Evolutionary conservation across 2,329 filamentous ascomycete species (phyloP).

Genomic region (Pseudocercospora fuligena): DNA sequence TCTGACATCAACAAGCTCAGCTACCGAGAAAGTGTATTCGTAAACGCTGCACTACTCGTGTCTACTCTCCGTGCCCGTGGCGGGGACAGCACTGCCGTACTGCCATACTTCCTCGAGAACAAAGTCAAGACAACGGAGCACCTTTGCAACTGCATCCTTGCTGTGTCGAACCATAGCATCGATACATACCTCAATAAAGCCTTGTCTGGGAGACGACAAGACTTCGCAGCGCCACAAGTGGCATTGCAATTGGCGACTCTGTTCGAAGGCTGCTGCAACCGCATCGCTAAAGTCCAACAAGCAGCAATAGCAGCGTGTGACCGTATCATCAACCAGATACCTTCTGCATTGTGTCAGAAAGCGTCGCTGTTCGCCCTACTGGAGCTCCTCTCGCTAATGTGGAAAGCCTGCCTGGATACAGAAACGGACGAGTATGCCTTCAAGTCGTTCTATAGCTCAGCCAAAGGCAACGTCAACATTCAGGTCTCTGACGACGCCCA

Average conservation of each 20-base stretch:
- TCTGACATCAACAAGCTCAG: conserved; percentile 79
- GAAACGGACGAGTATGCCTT: conserved; percentile 94
- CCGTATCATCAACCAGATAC: conserved; percentile 80
- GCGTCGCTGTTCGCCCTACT: conserved; percentile 89
- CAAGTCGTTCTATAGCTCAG: conserved; percentile 77
- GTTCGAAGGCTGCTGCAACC: conserved; percentile 89
- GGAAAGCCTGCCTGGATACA: conserved; percentile 89
- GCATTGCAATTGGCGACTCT: conserved; percentile 84
- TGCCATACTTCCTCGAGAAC: conserved; percentile 94
- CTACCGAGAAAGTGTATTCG: conserved; percentile 89
- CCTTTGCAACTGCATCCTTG: conserved; percentile 66
- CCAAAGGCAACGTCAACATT: conserved; percentile 76
- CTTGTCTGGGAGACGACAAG: conserved; percentile 69
- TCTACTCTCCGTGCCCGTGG: conserved; percentile 85
- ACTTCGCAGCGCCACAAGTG: conserved; percentile 90
- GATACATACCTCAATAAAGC: conserved; percentile 80
- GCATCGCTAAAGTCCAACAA: conserved; percentile 87
- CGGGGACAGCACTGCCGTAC: conserved; percentile 86
- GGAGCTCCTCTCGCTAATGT: conserved; percentile 91
- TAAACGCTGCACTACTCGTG: conserved; percentile 87
- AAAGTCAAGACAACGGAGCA: conserved; percentile 66
- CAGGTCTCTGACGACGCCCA: conserved; percentile 93
- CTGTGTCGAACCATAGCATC: conserved; percentile 70
- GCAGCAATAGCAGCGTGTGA: conserved; percentile 84
- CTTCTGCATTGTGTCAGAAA: conserved; percentile 87